Evolutionary conservation across 805 yeast species (phyloP).

Genomic region (Saturnispora besseyi): DNA sequence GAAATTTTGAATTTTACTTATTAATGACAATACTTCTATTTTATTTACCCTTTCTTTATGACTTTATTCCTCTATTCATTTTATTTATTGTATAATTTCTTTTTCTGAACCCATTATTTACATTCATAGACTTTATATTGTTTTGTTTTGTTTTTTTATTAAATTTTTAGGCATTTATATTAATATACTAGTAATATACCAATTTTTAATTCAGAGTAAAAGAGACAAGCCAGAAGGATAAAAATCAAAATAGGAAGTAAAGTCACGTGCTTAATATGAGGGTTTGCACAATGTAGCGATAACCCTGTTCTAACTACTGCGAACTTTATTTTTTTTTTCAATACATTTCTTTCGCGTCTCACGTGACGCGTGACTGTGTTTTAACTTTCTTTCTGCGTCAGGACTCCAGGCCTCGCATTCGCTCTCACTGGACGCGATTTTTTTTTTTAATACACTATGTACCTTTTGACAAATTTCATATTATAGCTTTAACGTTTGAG

Average conservation of each 20-base stretch:
- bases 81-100: not conserved
- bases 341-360: not conserved
- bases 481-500: not conserved
- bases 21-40: not conserved
- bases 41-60: constrained; percentile 2
- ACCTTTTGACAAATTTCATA: not conserved
- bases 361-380: constrained; percentile 7
- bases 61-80: constrained; percentile 1
- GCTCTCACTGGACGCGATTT: not conserved
- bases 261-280: constrained; percentile 2
- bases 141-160: not conserved
- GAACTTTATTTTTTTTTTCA: not conserved
- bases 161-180: constrained; percentile 1
- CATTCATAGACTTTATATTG: not conserved
- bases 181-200: not conserved
- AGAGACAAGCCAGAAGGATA: not conserved
- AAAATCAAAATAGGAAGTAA: not conserved
- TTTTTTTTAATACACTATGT: not conserved
- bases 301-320: not conserved
- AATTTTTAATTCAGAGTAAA: not conserved
- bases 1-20: not conserved
- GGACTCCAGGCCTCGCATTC: not conserved
- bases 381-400: not conserved
- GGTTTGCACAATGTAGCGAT: not conserved
- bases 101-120: not conserved